Evolutionary conservation across 345 rosid species (phyloP), one percentile per base, ranked within the genome.

Genomic region (Hevea brasiliensis): DNA sequence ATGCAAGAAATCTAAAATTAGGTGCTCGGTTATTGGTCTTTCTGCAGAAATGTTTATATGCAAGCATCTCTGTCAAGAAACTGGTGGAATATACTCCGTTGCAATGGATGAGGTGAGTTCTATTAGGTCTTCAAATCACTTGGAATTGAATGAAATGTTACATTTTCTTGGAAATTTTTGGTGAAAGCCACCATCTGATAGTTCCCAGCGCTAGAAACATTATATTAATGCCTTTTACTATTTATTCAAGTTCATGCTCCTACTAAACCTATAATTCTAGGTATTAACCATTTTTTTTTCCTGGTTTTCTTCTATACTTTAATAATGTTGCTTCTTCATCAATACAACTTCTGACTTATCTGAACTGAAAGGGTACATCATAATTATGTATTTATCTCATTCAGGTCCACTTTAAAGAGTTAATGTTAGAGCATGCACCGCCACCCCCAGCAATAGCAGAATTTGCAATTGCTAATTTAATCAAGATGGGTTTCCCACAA

Each of bases 391-490:
- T 32, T 70, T 63, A 58, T 70, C 50, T 59, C 42, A 20, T 63
- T 73, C 81, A 92, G 98, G 81, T 80, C 45, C 99, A 95, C 73
- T 72, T 95, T 23, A 95, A 92, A 83, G 99, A 88, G 82, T 74
- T 89, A 64, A 72, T 91, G 17, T 48, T 92, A 23, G 97, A 95
- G 84, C 98, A 95, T 81, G 98, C 98, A n/a, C 94, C 92, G 13
- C 96, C 98, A 61, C 97, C 99, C 77, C 98, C 97, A 1, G 94
- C 93, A 45, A 89, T 95, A 84, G 98, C 96, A 61, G 97, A 95
- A 77, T 92, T 84, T 81, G 98, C 97, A 41, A 74, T 85, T 29
- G 83, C 99, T 54, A 92, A 85, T 84, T 78, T 92, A 82, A 92
- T 89, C 84, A 91, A 88, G 81, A 91, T 91, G 97, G 98, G 97